Base-by-base conservation (phyloP, 2,329 filamentous ascomycete genomes). In the Reticulascus tulasneorum region DNA sequence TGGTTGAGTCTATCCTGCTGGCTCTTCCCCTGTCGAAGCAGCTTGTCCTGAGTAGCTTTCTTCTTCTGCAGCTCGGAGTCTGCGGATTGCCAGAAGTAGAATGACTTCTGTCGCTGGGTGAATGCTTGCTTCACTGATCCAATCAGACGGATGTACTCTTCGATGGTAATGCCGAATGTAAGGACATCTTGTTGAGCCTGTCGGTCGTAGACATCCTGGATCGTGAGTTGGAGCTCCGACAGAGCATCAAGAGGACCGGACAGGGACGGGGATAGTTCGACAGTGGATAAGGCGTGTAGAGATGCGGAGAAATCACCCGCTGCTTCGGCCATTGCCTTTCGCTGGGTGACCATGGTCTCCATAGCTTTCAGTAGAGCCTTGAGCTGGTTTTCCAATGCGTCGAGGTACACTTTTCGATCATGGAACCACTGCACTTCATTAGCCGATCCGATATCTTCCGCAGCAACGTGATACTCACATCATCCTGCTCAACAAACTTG, bases 401-500 rank as follows among this genome's bases (percentile, higher is more conserved):
- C 93, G 9, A 98, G 77, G 55, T 98, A 98, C 37, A 97, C 79
- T 53, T 84, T 87, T 44, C 93, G 88, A 49, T 98, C 93, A 52
- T 98, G 91, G 66, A 98, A 98, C 93, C 91, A 98, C 84, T 89
- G 40, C 19, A 9, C 20, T 21, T 5, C 4, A 35, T 60, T 47
- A 45, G 42, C 16, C 11, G 17, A 2, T 12, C 11, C 15, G 15
- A 4, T 17, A 9, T 16, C 3, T 11, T 10, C 8, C 9, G 13
- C 12, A 17, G 3, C 19, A 10, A 7, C 29, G 7, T 9, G 18
- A 33, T 23, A 67, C 83, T 69, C 62, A 88, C 84, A 65, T 98
- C 93, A 58, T 98, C 93, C 56, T 97, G 93, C 63, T 98, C 93
- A 24, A 98, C 81, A 64, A 98, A 98, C 62, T 98, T 98, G 51